Evolutionary conservation across 2,329 filamentous ascomycete species (phyloP).

Genomic region (Hypoxylon sp.): DNA sequence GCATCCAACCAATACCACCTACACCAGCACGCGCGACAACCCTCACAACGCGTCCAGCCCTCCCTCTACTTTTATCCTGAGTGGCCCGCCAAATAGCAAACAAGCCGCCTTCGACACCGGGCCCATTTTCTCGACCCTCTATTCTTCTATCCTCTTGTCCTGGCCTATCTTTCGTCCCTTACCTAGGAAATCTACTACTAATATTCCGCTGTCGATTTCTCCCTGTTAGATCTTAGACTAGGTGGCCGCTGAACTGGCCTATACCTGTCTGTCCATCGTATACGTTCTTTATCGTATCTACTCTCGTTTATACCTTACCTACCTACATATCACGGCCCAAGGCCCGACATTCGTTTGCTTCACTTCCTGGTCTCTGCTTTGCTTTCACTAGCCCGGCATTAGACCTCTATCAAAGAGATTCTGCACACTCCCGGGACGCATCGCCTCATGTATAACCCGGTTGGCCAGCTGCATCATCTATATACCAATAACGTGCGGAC

Average conservation of each 20-base stretch:
- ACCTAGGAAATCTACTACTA: constrained; percentile 25
- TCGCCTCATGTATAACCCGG: constrained; percentile 34
- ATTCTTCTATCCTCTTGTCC: constrained; percentile 27
- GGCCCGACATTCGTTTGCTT: constrained; percentile 36
- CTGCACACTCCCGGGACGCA: constrained; percentile 30
- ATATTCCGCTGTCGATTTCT: constrained; percentile 17
- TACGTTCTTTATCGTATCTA: constrained; percentile 31
- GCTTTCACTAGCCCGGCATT: constrained; percentile 34
- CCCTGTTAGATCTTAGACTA: constrained; percentile 9
- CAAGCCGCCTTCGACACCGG: constrained; percentile 26
- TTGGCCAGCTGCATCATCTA: constrained; percentile 31
- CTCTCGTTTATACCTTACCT: constrained; percentile 27
- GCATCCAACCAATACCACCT: constrained; percentile 33
- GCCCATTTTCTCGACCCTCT: constrained; percentile 34
- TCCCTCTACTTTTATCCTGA: constrained; percentile 35
- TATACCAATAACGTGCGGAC: constrained; percentile 29
- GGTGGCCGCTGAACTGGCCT: constrained; percentile 30
- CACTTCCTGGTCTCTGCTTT: constrained; percentile 25
- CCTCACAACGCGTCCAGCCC: constrained; percentile 36
- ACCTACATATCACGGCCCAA: constrained; percentile 26
- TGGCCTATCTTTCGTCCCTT: constrained; percentile 23
- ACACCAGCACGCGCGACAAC: constrained; percentile 28
- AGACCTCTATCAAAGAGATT: constrained; percentile 23
- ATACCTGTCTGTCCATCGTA: constrained; percentile 14
- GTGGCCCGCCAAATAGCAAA: constrained; percentile 30